Evolutionary conservation across 1,139 yeast species (phyloP).

Genomic region (Candida buenavistaensis): DNA sequence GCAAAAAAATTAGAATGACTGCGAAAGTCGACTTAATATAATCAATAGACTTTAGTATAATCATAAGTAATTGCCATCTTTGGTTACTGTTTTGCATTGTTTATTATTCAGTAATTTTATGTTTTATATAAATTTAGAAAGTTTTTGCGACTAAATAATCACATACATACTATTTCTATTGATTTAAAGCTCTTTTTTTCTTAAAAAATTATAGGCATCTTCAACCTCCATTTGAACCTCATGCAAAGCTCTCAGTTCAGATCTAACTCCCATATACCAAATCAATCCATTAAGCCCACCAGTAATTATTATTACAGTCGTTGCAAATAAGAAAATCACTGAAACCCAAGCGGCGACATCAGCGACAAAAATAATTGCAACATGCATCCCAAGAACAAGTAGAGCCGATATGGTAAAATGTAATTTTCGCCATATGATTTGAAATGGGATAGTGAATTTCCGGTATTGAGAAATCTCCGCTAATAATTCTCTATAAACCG

Average conservation of each 20-base stretch:
- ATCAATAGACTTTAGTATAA: too few species aligned
- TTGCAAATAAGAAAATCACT: conserved; percentile 48
- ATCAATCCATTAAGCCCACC: conserved; percentile 79
- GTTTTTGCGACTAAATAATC: too few species aligned
- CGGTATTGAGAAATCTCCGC: conserved; percentile 56
- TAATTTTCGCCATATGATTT: conserved; percentile 59
- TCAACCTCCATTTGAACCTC: conserved; percentile 67
- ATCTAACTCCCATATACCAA: conserved; percentile 74
- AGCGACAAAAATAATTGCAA: conserved; percentile 59
- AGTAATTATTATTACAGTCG: conserved; percentile 55
- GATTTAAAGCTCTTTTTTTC: conserved; percentile 5
- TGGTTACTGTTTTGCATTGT: too few species aligned
- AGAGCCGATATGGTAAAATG: conserved; percentile 64
- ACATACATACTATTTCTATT: too few species aligned
- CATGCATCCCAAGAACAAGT: conserved; percentile 32
- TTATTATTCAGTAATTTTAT: too few species aligned
- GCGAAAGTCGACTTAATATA: too few species aligned
- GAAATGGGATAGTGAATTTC: conserved; percentile 55
- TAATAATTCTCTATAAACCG: conserved; percentile 57
- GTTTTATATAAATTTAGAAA: too few species aligned
- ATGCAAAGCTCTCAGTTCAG: conserved; percentile 71
- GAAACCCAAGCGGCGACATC: conserved; percentile 17
- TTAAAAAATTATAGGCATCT: conserved; percentile 32
- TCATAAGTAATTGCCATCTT: too few species aligned
- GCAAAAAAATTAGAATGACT: too few species aligned